Conservation (phyloP, 768 basidiomycete species). For the Trametes cinnabarina region DNA sequence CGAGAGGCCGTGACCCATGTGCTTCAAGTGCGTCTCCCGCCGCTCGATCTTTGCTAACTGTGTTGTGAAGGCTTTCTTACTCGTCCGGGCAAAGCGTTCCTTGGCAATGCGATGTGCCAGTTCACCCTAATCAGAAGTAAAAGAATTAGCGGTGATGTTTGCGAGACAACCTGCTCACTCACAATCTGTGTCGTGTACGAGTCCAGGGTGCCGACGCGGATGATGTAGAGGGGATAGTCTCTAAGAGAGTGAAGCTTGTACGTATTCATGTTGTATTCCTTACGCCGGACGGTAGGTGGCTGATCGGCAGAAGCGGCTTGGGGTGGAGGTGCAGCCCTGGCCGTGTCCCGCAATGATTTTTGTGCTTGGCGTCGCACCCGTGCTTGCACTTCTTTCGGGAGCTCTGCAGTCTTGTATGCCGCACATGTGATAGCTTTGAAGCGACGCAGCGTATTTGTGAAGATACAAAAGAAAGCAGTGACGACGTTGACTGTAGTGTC, state of each 20-base stretch:
- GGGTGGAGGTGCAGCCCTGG: too few relatives aligned
- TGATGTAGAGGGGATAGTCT: conserved; percentile 17
- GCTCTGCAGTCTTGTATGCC: conserved; percentile 31
- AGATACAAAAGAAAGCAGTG: background rate
- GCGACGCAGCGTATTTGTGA: conserved; percentile 20
- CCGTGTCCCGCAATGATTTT: background rate
- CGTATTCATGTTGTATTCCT: conserved; percentile 21
- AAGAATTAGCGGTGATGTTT: background rate
- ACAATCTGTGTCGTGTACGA: conserved; percentile 26
- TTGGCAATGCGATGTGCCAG: background rate
- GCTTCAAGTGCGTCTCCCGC: background rate
- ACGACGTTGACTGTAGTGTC: background rate
- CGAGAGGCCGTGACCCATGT: background rate
- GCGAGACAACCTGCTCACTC: background rate
- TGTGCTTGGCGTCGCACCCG: conserved; percentile 15
- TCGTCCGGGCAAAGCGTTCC: background rate
- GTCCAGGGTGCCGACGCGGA: conserved; percentile 23
- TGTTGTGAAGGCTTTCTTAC: background rate
- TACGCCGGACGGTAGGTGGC: background rate
- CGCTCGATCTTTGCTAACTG: conserved; percentile 1
- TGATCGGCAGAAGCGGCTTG: too few relatives aligned
- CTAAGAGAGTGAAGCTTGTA: conserved; percentile 29
- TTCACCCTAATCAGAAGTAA: background rate
- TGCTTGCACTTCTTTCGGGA: conserved; percentile 35
- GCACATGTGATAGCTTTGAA: conserved; percentile 30